Conservation (phyloP, 371 early-diverging fungal genomes). For the Coemansia sp. region DNA sequence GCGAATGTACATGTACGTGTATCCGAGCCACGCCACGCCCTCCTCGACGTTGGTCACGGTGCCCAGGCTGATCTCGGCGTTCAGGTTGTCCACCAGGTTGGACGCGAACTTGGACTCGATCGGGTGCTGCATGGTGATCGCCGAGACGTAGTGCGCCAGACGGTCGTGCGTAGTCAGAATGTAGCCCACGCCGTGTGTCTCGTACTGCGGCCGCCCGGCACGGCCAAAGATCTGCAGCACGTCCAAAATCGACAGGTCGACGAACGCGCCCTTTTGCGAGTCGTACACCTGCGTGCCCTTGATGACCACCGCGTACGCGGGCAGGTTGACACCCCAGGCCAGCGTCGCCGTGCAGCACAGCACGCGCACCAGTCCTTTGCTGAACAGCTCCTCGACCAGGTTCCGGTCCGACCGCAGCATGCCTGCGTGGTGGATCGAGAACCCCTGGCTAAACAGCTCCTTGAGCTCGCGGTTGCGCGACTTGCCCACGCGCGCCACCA, state of each 20-base stretch:
- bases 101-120: slow-evolving; percentile 94
- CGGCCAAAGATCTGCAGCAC: slow-evolving; percentile 99
- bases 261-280: slow-evolving; percentile 86
- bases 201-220: slow-evolving; percentile 98
- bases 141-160: slow-evolving; percentile 86
- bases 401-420: slow-evolving; percentile 90
- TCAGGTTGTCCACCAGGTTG: slow-evolving; percentile 89
- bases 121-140: slow-evolving; percentile 95
- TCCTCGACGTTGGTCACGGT: slow-evolving; percentile 93
- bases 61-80: slow-evolving; percentile 96
- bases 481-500: slow-evolving; percentile 53
- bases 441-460: slow-evolving; percentile 78
- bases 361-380: slow-evolving; percentile 80
- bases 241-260: slow-evolving; percentile 91
- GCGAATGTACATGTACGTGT: slow-evolving; percentile 96
- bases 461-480: slow-evolving; percentile 83
- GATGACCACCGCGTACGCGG: slow-evolving; percentile 98
- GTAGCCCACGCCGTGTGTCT: slow-evolving; percentile 87
- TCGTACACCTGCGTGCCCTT: slow-evolving; percentile 98
- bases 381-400: slow-evolving; percentile 89
- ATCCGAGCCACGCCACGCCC: slow-evolving; percentile 95
- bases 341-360: slow-evolving; percentile 99
- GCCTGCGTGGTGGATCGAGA: slow-evolving; percentile 98
- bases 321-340: slow-evolving; percentile 99
- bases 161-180: slow-evolving; percentile 92